Evolutionary conservation across 2,329 filamentous ascomycete species (phyloP).

Genomic region (Penicillium sp.): DNA sequence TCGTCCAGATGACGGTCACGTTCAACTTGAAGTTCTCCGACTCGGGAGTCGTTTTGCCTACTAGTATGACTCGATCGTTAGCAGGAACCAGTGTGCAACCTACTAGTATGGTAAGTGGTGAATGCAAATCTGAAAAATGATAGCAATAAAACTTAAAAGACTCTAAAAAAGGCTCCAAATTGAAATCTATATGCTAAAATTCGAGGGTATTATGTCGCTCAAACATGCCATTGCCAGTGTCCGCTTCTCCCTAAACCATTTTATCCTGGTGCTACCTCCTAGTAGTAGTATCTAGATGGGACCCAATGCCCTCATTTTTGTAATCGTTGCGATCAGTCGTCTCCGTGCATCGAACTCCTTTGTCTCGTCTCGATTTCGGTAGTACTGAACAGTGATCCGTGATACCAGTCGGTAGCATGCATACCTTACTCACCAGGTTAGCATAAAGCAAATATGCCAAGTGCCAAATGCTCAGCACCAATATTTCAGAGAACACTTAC

Average conservation of each 20-base stretch:
- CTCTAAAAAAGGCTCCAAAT: neutral
- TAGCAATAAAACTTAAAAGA: neutral
- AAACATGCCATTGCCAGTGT: neutral
- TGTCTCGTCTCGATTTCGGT: slow-evolving; percentile 40
- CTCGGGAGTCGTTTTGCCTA: neutral
- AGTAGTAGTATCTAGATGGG: too few species aligned
- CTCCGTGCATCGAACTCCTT: slow-evolving; percentile 44
- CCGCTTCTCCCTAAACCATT: slow-evolving; percentile 3
- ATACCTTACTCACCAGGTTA: slow-evolving; percentile 33
- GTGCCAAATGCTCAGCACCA: neutral
- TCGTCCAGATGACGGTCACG: neutral
- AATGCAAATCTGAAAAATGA: too few species aligned
- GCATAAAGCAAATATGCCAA: neutral
- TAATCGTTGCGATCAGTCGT: slow-evolving; percentile 36
- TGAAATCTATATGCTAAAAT: slow-evolving; percentile 1
- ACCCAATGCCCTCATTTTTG: slow-evolving; percentile 32
- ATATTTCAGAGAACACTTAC: slow-evolving; percentile 30
- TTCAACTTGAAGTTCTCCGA: neutral
- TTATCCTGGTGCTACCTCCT: too few species aligned
- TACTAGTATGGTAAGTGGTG: too few species aligned
- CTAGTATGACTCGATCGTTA: too few species aligned
- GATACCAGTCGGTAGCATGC: slow-evolving; percentile 44
- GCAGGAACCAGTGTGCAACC: too few species aligned
- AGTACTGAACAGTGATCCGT: slow-evolving; percentile 44
- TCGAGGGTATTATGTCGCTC: slow-evolving; percentile 6